Conservation (phyloP, 1,139 yeast genomes). For the Scheffersomyces titani region DNA sequence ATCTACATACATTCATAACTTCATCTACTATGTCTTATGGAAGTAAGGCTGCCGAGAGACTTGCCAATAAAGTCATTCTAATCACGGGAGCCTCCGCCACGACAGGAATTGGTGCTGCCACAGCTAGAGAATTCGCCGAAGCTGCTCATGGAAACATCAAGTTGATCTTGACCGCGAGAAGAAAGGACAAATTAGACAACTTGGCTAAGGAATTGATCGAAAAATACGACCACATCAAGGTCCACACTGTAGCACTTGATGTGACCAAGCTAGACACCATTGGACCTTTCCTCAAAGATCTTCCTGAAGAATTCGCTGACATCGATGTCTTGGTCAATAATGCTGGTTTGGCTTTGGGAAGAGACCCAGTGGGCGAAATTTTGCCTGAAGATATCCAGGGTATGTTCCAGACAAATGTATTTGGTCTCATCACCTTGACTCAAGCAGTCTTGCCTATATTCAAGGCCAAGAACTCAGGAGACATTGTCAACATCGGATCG, state of each 20-base stretch:
- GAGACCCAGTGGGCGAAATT: slow-evolving; percentile 38
- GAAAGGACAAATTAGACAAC: slow-evolving; percentile 36
- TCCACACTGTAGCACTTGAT: slow-evolving; percentile 31
- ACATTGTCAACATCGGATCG: slow-evolving; percentile 80
- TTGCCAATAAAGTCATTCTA: slow-evolving; percentile 60
- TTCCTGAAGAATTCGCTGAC: slow-evolving; percentile 39
- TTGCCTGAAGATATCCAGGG: slow-evolving; percentile 30
- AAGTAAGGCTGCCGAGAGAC: slow-evolving; percentile 55
- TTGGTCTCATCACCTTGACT: slow-evolving; percentile 42
- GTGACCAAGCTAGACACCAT: slow-evolving; percentile 38
- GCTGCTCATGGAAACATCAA: slow-evolving; percentile 40
- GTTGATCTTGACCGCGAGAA: slow-evolving; percentile 44
- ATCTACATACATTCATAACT: neutral
- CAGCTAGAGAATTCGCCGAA: slow-evolving; percentile 41
- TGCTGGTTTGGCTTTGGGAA: slow-evolving; percentile 47
- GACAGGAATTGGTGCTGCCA: slow-evolving; percentile 58
- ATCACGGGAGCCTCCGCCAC: slow-evolving; percentile 82
- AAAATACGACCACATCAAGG: slow-evolving; percentile 26
- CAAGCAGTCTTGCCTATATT: slow-evolving; percentile 45
- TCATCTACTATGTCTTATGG: slow-evolving; percentile 48
- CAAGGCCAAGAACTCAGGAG: slow-evolving; percentile 60
- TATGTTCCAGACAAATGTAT: slow-evolving; percentile 46
- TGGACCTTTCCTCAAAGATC: slow-evolving; percentile 28
- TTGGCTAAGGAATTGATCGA: slow-evolving; percentile 27
- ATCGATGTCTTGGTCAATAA: slow-evolving; percentile 43